Conservation (phyloP, 2,329 filamentous ascomycete genomes). For the Colletotrichum tanaceti region DNA sequence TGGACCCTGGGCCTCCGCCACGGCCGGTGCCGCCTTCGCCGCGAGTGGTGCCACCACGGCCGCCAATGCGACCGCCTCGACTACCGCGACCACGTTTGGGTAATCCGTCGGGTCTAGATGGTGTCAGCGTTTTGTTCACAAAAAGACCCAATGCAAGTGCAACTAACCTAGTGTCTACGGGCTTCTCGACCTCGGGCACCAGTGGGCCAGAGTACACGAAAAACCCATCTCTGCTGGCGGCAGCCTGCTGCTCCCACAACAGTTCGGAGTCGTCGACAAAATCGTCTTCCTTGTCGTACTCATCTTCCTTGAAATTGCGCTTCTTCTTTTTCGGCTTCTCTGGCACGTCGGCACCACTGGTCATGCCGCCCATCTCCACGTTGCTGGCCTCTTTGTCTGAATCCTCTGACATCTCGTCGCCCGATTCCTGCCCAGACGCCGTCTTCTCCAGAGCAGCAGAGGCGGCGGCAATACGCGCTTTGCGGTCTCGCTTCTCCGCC, state of each 20-base stretch:
- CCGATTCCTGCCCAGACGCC: conserved; percentile 74
- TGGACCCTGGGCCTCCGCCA: conserved; percentile 73
- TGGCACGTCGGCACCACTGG: conserved; percentile 70
- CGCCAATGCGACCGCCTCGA: conserved; percentile 61
- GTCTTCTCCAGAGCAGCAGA: conserved; percentile 85
- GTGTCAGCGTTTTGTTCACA: conserved; percentile 50
- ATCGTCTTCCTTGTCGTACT: conserved; percentile 85
- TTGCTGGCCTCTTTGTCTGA: conserved; percentile 84
- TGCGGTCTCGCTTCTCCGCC: conserved; percentile 87
- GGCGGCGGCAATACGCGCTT: conserved; percentile 88
- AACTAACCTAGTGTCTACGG: conserved; percentile 62
- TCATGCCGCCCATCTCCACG: conserved; percentile 81
- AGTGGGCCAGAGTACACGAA: conserved; percentile 97
- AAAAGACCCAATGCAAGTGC: not conserved
- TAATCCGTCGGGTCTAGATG: conserved; percentile 72
- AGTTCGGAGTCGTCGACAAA: conserved; percentile 95
- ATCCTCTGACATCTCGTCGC: conserved; percentile 88
- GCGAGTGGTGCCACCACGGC: conserved; percentile 74
- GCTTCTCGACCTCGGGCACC: conserved; percentile 86
- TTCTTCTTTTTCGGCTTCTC: conserved; percentile 79
- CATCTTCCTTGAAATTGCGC: conserved; percentile 82
- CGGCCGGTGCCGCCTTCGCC: conserved; percentile 57
- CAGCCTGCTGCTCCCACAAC: conserved; percentile 94
- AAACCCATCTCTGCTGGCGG: conserved; percentile 94
- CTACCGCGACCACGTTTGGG: conserved; percentile 71